Evolutionary conservation across 345 rosid genomes (phyloP).

Genomic region (Hevea brasiliensis): DNA sequence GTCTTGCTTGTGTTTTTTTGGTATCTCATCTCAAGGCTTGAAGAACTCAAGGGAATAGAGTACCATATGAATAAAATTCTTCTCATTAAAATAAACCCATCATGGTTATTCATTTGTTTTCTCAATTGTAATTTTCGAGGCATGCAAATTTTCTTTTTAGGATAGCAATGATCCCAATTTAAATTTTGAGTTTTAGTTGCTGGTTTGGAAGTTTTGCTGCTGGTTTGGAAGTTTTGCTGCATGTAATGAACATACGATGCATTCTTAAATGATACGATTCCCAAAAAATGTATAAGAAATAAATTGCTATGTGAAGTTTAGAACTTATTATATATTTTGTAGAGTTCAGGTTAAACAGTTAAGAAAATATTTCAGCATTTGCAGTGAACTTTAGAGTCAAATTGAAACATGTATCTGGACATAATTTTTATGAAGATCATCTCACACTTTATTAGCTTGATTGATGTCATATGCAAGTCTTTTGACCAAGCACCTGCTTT

Average conservation of each 20-base stretch:
- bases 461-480: constrained; percentile 61
- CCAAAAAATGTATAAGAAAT: neutral
- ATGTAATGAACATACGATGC: too few species aligned
- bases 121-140: neutral
- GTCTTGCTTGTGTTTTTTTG: neutral
- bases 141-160: neutral
- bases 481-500: constrained; percentile 30
- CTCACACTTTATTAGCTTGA: constrained; percentile 58
- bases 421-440: neutral
- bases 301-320: neutral
- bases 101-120: neutral
- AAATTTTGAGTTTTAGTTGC: too few species aligned
- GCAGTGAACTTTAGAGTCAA: neutral
- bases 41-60: neutral
- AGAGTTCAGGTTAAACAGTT: neutral
- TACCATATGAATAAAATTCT: neutral
- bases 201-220: neutral
- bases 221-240: too few species aligned
- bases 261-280: neutral
- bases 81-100: neutral
- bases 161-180: neutral
- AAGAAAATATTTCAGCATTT: neutral
- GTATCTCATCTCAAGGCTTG: too few species aligned
- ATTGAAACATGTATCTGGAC: neutral
- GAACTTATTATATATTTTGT: neutral